A percentile compares a stretch with the other conserved stretches of the same genome.
These are phyloP conservation scores for Leishmania mexicana DNA, from an alignment of 208 protist genomes.

Conservation along the genomic window DNA sequence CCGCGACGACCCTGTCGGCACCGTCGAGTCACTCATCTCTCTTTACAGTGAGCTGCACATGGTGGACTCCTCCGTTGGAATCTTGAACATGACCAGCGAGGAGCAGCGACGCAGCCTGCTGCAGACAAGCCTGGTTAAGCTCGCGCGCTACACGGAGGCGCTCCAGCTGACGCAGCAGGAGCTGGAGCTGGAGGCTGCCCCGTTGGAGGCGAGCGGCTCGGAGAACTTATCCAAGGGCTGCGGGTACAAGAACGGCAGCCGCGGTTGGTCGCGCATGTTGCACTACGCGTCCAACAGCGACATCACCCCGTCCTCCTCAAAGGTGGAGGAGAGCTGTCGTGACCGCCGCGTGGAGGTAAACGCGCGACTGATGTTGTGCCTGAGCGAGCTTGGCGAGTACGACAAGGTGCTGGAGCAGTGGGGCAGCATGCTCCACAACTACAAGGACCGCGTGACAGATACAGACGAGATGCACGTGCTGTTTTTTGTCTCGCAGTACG, in stretches of 20 bases:
- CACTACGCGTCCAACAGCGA: conserved; percentile 53
- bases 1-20: conserved; percentile 63
- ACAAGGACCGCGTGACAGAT: conserved; percentile 31
- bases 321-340: conserved; percentile 37
- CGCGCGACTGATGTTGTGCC: conserved; percentile 65
- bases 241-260: conserved; percentile 29
- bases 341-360: conserved; percentile 54
- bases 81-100: conserved; percentile 68
- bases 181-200: conserved; percentile 47
- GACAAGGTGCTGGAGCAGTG: conserved; percentile 75
- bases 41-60: conserved; percentile 84
- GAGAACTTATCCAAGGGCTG: conserved; percentile 32
- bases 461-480: conserved; percentile 64
- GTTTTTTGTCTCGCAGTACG: conserved; percentile 77
- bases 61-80: conserved; percentile 76
- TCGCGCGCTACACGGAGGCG: conserved; percentile 75
- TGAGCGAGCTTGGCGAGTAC: conserved; percentile 83
- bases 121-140: conserved; percentile 80
- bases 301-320: conserved; percentile 38
- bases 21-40: conserved; percentile 78
- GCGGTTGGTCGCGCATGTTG: conserved; percentile 42
- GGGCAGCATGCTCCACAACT: conserved; percentile 38
- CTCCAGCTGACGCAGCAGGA: conserved; percentile 72
- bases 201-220: conserved; percentile 44
- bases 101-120: conserved; percentile 69